A percentile compares a stretch with the other conserved stretches of the same genome.
phyloP scores from a whole-genome alignment of 208 protist species.

The Herpetomonas tarakana region DNA sequence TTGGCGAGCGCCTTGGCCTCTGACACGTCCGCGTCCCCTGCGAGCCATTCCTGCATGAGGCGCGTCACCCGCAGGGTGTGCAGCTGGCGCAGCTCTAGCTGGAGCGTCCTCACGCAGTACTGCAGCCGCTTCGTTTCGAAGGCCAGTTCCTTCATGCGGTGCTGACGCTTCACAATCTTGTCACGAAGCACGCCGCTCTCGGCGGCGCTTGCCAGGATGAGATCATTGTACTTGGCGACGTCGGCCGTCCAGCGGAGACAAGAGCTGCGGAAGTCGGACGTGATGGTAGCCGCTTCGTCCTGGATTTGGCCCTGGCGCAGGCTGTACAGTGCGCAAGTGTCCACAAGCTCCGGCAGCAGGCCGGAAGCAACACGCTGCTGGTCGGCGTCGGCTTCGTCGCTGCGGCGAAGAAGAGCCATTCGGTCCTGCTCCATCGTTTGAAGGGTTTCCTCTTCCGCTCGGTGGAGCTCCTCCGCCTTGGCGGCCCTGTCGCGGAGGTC shows the following conservation, averaged over 20 bases:
- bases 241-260: constrained; percentile 66
- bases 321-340: constrained; percentile 70
- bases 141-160: constrained; percentile 70
- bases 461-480: constrained; percentile 18
- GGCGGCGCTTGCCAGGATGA: constrained; percentile 73
- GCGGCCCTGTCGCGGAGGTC: constrained; percentile 30
- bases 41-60: constrained; percentile 92
- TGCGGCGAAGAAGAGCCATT: constrained; percentile 10
- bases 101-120: constrained; percentile 72
- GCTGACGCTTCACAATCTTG: constrained; percentile 74
- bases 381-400: constrained; percentile 22
- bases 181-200: constrained; percentile 73
- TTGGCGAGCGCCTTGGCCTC: constrained; percentile 60
- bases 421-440: constrained; percentile 20
- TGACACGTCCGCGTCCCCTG: constrained; percentile 58
- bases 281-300: constrained; percentile 78
- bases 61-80: constrained; percentile 95
- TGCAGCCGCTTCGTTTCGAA: constrained; percentile 75
- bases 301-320: constrained; percentile 94
- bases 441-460: constrained; percentile 21
- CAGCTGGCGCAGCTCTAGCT: constrained; percentile 89
- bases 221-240: constrained; percentile 77
- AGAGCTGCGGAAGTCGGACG: constrained; percentile 76
- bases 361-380: constrained; percentile 6
- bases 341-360: constrained; percentile 37